phyloP scores from a whole-genome alignment of 345 rosid genomes.

The Odontarrhena argentea region DNA sequence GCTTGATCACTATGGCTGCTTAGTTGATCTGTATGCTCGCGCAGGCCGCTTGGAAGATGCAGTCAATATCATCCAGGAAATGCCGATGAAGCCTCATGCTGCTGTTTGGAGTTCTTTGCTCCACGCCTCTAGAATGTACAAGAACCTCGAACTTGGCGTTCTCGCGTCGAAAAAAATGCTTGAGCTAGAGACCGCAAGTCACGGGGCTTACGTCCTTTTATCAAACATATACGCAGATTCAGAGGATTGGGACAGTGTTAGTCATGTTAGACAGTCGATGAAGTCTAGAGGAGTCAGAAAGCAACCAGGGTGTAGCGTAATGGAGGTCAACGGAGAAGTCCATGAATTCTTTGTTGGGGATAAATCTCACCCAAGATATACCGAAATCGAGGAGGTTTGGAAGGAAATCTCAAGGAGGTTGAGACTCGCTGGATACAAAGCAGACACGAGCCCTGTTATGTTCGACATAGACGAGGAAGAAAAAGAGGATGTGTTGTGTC shows the following conservation, averaged over 20 bases:
- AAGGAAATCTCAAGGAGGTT: constrained; percentile 52
- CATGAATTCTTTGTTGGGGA: constrained; percentile 65
- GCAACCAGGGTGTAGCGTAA: constrained; percentile 62
- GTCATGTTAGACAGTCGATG: constrained; percentile 52
- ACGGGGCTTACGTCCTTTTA: constrained; percentile 60
- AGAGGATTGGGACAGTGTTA: constrained; percentile 55
- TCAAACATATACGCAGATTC: constrained; percentile 70
- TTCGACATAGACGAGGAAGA: constrained; percentile 79
- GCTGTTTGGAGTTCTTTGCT: constrained; percentile 75
- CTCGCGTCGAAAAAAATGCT: constrained; percentile 56
- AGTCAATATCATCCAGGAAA: constrained; percentile 44
- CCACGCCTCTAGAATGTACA: constrained; percentile 60
- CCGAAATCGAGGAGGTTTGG: constrained; percentile 50
- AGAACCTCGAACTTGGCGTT: constrained; percentile 55
- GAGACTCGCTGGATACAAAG: constrained; percentile 61
- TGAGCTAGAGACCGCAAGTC: constrained; percentile 54
- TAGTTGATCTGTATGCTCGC: constrained; percentile 65
- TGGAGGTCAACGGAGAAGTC: constrained; percentile 60
- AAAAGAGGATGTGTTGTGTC: constrained; percentile 65
- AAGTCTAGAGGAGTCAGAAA: constrained; percentile 59
- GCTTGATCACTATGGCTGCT: constrained; percentile 72
- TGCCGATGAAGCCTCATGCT: constrained; percentile 64
- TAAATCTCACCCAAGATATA: constrained; percentile 54
- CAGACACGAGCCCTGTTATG: constrained; percentile 60
- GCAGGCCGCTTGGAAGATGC: constrained; percentile 60